Evolutionary conservation across 1,284 basidiomycete species (phyloP), one percentile per base, ranked within the genome.

Genomic region (Clitocybe nebularis): DNA sequence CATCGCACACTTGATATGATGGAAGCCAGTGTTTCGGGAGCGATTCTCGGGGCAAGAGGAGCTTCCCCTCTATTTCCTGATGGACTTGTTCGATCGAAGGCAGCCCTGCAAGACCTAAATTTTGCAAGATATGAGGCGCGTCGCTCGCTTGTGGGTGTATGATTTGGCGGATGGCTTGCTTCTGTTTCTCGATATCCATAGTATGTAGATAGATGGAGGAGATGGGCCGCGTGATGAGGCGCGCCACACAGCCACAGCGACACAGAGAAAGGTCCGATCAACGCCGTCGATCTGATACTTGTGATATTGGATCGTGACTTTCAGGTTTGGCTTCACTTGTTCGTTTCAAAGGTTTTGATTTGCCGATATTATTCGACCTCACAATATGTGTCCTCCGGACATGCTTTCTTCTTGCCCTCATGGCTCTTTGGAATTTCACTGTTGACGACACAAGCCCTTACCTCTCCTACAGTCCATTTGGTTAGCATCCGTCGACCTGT

Each of bases 21-120:
- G 81, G 72, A 41, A 90, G 68, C 82, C 84, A 87, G 48, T 87
- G 80, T 8, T 71, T 62, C 2, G 84, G 85, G 10, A 90, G 62
- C 25, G 59, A 67, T 30, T 74, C 68, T 43, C 72, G 76, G 3
- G 87, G 87, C 9, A 81, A 62, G n/a, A 90, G 68, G 13, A 89
- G 66, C 46, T 74, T 76, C 43, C 77, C 65, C 56, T 89, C 85
- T 46, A 91, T 82, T 47, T 82, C 75, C 37, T 60, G 66, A 56
- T 81, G 72, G 14, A 89, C 68, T 49, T 76, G 64, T 41, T 82
- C 74, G 38, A 66, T 67, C 34, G 79, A 71, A 14, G 84, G 84
- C 16, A 79, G 56, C 8, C 62, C 61, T 33, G 71, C 68, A 14
- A 89, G 69, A 7, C 74, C 74, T 8, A 89, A 68, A 35, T 72